These are phyloP conservation scores for Haplosporangium gracile DNA, from an alignment of 192 early-diverging fungal genomes.

Conservation along the genomic window DNA sequence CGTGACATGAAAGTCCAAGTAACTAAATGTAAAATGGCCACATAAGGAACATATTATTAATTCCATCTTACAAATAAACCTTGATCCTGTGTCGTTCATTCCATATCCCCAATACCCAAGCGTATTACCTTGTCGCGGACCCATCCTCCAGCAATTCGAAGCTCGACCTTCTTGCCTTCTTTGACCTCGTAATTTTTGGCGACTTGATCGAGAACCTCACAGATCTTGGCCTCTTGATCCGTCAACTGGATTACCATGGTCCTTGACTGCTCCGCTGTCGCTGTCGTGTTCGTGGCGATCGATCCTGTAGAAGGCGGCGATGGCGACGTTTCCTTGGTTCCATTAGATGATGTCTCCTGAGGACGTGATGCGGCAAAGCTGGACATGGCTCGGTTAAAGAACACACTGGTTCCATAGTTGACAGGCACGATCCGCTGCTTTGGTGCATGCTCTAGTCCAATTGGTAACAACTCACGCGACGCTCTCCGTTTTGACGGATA, in stretches of 20 bases:
- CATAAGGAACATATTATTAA: slow-evolving; percentile 46
- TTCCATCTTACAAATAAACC: neutral
- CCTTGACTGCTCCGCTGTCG: neutral
- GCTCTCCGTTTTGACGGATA: neutral
- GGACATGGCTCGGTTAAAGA: neutral
- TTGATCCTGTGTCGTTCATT: neutral
- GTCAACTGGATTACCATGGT: slow-evolving; percentile 57
- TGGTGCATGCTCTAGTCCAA: neutral
- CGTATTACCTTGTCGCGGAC: slow-evolving; percentile 91
- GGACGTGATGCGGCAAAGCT: neutral
- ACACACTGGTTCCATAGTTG: slow-evolving; percentile 8
- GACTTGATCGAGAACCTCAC: slow-evolving; percentile 72
- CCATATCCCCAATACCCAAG: neutral
- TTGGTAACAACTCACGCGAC: slow-evolving; percentile 2
- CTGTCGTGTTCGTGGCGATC: neutral
- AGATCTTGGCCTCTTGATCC: slow-evolving; percentile 74
- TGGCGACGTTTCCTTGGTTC: neutral
- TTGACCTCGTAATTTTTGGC: slow-evolving; percentile 62
- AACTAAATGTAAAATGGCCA: slow-evolving; percentile 63
- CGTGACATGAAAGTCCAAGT: slow-evolving; percentile 82
- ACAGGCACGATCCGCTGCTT: slow-evolving; percentile 10
- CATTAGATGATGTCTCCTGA: neutral
- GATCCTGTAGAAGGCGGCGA: neutral
- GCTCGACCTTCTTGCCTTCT: slow-evolving; percentile 63
- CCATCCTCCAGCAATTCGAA: slow-evolving; percentile 98